These are phyloP conservation scores for Aspergillaceae sp. DNA, from an alignment of 2,329 filamentous ascomycete genomes.

Conservation along the genomic window DNA sequence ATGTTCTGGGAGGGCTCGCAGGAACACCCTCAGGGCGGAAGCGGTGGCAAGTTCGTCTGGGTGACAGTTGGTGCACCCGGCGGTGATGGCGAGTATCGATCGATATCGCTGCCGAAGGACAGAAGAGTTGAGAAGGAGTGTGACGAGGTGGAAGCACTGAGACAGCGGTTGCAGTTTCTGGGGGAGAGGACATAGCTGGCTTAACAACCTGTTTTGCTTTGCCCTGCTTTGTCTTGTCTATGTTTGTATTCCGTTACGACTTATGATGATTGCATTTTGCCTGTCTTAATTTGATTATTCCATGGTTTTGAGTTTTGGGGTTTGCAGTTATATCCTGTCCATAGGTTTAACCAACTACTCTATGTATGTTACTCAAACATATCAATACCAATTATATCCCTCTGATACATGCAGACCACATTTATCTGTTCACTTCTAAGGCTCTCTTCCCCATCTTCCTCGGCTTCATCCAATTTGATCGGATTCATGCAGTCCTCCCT, in stretches of 20 bases:
- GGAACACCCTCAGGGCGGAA: slow-evolving; percentile 35
- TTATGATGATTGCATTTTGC: slow-evolving; percentile 1
- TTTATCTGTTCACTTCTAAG: too few relatives aligned
- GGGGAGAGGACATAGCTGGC: slow-evolving; percentile 9
- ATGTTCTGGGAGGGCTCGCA: slow-evolving; percentile 37
- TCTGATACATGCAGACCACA: too few relatives aligned
- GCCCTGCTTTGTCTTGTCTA: too few relatives aligned
- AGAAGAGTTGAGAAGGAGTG: slow-evolving; percentile 15
- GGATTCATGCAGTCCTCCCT: too few relatives aligned
- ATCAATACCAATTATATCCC: too few relatives aligned
- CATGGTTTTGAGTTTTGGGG: neutral
- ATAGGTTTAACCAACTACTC: neutral
- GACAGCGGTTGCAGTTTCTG: slow-evolving; percentile 21
- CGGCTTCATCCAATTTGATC: too few relatives aligned
- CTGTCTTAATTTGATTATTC: neutral
- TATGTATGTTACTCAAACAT: neutral
- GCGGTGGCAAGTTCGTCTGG: slow-evolving; percentile 45
- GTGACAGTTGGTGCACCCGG: slow-evolving; percentile 42
- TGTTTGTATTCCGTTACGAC: slow-evolving; percentile 14
- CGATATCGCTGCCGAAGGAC: slow-evolving; percentile 18
- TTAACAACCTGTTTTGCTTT: slow-evolving; percentile 5
- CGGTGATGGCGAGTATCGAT: slow-evolving; percentile 38
- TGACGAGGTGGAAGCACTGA: slow-evolving; percentile 23
- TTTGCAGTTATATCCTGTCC: neutral
- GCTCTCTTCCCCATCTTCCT: too few relatives aligned